phyloP scores from a whole-genome alignment of 805 yeast species.

The Phaffomyces antillensis region DNA sequence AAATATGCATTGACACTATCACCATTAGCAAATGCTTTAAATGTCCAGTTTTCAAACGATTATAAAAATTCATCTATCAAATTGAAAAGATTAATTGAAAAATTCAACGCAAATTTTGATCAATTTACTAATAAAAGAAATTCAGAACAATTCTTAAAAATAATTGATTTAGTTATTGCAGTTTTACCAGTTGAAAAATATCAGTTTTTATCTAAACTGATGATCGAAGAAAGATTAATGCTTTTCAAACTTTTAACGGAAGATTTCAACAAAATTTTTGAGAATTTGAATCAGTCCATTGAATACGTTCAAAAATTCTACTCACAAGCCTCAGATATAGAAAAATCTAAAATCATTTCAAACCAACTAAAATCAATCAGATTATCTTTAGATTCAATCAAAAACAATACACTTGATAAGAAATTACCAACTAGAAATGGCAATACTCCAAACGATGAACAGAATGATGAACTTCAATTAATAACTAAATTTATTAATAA shows the following conservation, averaged over 20 bases:
- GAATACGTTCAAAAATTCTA: slow-evolving; percentile 39
- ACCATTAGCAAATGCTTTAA: slow-evolving; percentile 55
- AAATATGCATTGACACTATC: slow-evolving; percentile 39
- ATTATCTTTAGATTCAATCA: slow-evolving; percentile 40
- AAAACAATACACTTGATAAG: slow-evolving; percentile 15
- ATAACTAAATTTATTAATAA: slow-evolving; percentile 26
- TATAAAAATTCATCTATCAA: slow-evolving; percentile 38
- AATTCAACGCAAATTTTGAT: slow-evolving; percentile 17
- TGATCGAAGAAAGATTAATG: slow-evolving; percentile 28
- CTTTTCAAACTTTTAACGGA: slow-evolving; percentile 27
- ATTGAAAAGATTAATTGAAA: slow-evolving; percentile 30
- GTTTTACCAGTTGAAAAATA: slow-evolving; percentile 45
- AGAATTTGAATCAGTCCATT: slow-evolving; percentile 26
- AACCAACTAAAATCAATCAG: slow-evolving; percentile 48
- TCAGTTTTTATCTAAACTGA: slow-evolving; percentile 29
- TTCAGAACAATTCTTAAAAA: slow-evolving; percentile 21
- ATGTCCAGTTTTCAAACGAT: slow-evolving; percentile 44
- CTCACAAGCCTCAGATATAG: slow-evolving; percentile 42
- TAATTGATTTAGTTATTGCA: slow-evolving; percentile 42
- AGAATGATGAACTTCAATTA: slow-evolving; percentile 32
- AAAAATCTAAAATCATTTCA: slow-evolving; percentile 48
- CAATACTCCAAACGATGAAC: slow-evolving; percentile 9
- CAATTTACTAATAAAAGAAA: slow-evolving; percentile 15
- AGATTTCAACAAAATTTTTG: slow-evolving; percentile 34
- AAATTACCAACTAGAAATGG: background rate